Base-by-base conservation (phyloP, 139 green algal species). In the Tetradesmus obliquus region DNA sequence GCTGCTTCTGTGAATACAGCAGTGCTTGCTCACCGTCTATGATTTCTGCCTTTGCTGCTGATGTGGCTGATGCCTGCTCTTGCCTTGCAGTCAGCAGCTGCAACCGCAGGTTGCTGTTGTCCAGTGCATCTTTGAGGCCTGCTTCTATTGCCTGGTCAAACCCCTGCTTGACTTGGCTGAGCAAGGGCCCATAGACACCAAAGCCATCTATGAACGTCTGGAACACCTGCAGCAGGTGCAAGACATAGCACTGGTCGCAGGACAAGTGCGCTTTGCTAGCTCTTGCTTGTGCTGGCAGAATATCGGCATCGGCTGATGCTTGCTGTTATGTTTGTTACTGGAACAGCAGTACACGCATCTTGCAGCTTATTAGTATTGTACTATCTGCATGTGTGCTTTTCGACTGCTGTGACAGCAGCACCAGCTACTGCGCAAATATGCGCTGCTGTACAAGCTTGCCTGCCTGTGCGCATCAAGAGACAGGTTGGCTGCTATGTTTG, bases 401-500 rank as follows among this genome's bases (percentile, higher is more conserved):
- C 32, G 32, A 45, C 32, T 45, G 32, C 32, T 45, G 32, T 45
- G 32, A 45, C 32, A 45, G 32, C 32, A 45, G 32, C 32, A 45
- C 32, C 32, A 45, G 32, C 32, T 45, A 45, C 32, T 45, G 32
- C 32, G 32, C 32, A 45, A 45, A 45, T 45, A 45, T 45, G 32
- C 32, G 32, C 32, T 45, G 32, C 32, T 45, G 32, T 45, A 45
- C 32, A 45, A 20, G 19, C 83, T n/a, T 72, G 91, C 92, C 93
- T 94, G 93, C 1, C 94, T 85, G 82, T 96, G 94, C 19, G 51
- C 90, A 71, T 96, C 92, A 79, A 96, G 81, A 0, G 90, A 92
- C 45, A 96, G 88, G 80, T 96, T 96, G n/a, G 92, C 90, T n/a
- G 94, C 87, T 60, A 95, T 62, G 45, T 91, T 88, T 8, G 94